These are phyloP conservation scores for Papiliotrema terrestris DNA, from an alignment of 1,284 basidiomycete genomes.

Conservation along the genomic window DNA sequence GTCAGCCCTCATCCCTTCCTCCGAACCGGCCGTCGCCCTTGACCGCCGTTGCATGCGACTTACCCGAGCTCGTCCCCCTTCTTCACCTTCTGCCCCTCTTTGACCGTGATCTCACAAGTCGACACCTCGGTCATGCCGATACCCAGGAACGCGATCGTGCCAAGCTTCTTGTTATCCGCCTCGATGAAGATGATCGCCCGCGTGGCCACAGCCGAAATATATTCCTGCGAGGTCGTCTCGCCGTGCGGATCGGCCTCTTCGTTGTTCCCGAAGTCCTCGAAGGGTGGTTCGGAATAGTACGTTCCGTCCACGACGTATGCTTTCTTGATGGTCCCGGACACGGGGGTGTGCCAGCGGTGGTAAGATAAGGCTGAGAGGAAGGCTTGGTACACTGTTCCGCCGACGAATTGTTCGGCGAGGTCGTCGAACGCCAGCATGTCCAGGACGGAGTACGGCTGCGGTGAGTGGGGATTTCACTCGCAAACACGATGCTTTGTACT, in stretches of 20 bases:
- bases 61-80: conserved; percentile 54
- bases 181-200: conserved; percentile 58
- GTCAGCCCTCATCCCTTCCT: neutral
- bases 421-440: conserved; percentile 50
- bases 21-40: neutral
- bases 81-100: conserved; percentile 44
- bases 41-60: conserved; percentile 7
- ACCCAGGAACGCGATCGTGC: conserved; percentile 55
- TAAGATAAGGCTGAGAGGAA: conserved; percentile 55
- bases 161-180: conserved; percentile 54
- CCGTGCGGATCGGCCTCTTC: conserved; percentile 29
- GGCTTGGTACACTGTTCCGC: conserved; percentile 58
- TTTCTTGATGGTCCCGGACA: conserved; percentile 54
- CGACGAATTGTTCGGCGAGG: conserved; percentile 48
- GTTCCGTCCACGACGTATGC: conserved; percentile 54
- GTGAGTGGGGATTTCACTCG: neutral
- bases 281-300: conserved; percentile 52
- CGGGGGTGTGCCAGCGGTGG: conserved; percentile 59
- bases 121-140: conserved; percentile 61
- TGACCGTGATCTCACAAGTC: conserved; percentile 52
- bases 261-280: conserved; percentile 28
- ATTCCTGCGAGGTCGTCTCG: conserved; percentile 46
- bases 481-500: neutral
- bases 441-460: conserved; percentile 50
- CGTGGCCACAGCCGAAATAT: conserved; percentile 49